Conservation (phyloP, 257 asterid genomes). For the Echites panduratus region DNA sequence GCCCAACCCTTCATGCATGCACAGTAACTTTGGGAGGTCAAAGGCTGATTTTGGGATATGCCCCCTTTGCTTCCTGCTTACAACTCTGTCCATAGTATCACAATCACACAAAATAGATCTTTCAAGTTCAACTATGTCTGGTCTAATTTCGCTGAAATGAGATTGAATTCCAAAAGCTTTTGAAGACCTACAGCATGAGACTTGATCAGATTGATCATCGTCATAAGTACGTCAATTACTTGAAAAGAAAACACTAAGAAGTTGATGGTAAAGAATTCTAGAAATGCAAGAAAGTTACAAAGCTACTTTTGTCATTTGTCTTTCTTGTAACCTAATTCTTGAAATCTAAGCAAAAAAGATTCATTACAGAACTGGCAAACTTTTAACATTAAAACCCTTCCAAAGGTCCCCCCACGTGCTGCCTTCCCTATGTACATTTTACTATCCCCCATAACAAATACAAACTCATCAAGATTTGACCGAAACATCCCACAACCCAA, state of each 20-base stretch:
- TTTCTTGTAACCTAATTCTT: slow-evolving; percentile 8
- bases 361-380: slow-evolving; percentile 8
- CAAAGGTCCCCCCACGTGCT: background rate
- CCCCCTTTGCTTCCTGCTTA: background rate
- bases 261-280: background rate
- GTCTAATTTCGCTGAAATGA: no score
- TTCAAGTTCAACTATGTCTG: background rate
- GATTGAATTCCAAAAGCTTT: background rate
- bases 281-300: slow-evolving; percentile 3
- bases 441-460: slow-evolving; percentile 2
- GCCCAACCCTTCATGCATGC: no score
- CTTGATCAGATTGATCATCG: no score
- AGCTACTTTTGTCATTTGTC: slow-evolving; percentile 6
- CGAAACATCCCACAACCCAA: background rate
- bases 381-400: slow-evolving; percentile 3
- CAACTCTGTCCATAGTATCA: background rate
- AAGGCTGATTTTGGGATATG: background rate
- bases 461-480: background rate
- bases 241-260: background rate
- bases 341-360: slow-evolving; percentile 20
- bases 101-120: background rate
- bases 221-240: no score
- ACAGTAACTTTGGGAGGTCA: no score
- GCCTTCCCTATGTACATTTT: slow-evolving; percentile 7
- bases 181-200: no score